Evolutionary conservation across 352 stramenopile species (phyloP), one percentile per base, ranked within the genome.

Genomic region (Pythium dissimile): DNA sequence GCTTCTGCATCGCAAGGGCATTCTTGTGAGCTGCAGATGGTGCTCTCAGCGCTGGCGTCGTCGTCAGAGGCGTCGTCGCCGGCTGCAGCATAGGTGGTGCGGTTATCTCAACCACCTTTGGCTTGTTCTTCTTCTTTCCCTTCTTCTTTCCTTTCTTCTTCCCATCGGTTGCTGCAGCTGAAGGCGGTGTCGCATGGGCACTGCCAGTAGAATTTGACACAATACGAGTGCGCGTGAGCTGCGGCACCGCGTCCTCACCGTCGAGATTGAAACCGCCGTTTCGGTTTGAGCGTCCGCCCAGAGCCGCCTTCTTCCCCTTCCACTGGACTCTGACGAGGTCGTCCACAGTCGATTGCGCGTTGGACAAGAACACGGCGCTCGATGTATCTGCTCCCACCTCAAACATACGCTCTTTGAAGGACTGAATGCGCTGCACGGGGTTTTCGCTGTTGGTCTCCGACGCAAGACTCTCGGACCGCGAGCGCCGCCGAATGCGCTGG

Each of bases 391-490:
- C 47, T 21, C 64, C 70, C 16, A 73, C 31, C 31, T 87, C 73
- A 50, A 91, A 89, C 75, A 91, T 86, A 6, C 66, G 66, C 34
- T 56, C 66, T 7, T 68, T 69, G 62, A 91, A 91, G 16, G 69
- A 71, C 21, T 44, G 69, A 13, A 88, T 53, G 5, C 77, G 69
- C 55, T 78, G 49, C 52, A 49, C 66, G 5, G 78, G 67, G 44
- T 84, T 66, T 21, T 73, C 34, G 31, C 5, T 52, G 37, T 16
- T 24, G n/a, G 44, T 6, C 39, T 24, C 24, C 20, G 18, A 69
- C 35, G 31, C 59, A 62, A 41, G 84, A 50, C 62, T 75, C 15
- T 57, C 43, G 11, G 62, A 58, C 24, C 50, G 55, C 45, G 43
- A 52, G 28, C 46, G 53, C 2, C 23, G 24, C 27, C 41, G 54